Base-by-base conservation (phyloP, 225 moss, liverwort and hornwort genomes). In the Pseudoscleropodium purum region DNA sequence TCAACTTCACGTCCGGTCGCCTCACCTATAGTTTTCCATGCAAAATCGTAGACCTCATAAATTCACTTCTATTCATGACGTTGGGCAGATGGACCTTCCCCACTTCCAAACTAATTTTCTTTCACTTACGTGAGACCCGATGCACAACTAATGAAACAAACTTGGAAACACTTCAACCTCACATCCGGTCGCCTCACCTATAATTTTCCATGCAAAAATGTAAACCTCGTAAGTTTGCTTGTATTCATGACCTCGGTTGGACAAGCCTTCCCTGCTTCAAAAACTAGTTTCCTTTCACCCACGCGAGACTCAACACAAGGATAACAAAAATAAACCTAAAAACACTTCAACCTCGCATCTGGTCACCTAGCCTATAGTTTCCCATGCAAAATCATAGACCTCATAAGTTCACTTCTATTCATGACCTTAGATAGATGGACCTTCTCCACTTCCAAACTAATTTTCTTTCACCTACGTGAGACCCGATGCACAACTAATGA, bases 111-210 rank as follows among this genome's bases (percentile, higher is more conserved):
- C 36, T 54, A 29, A 6, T 75, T 75, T 19, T 2, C 18, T 75
- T 75, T 75, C 11, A 47, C 0, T 9, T 3, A 30, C 0, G 1
- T 27, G 5, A 31, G 10, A 11, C 1, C 15, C 30, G 18, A 18
- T 0, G 1, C 6, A 75, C 18, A 10, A 23, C 2, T 45, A 30
- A 16, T 3, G 3, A 75, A 30, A 30, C 47, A 47, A 47, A 31
- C 16, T 1, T 1, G 2, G 33, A 33, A 51, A 33, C 75, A 13
- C 75, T 75, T 51, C 20, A 43, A 75, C 4, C 11, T 49, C 0
- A 1, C 10, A 18, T 30, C 0, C 4, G 0, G 5, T 30, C 3
- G 1, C 43, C 15, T 41, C 5, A 5, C 9, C 15, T 26, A 4
- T 5, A 27, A 5, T 73, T 74, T 10, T 3, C 1, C 75, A 75